These are phyloP conservation scores for Liriodendron chinense DNA, from an alignment of 164 flowering plant species.

Conservation along the genomic window DNA sequence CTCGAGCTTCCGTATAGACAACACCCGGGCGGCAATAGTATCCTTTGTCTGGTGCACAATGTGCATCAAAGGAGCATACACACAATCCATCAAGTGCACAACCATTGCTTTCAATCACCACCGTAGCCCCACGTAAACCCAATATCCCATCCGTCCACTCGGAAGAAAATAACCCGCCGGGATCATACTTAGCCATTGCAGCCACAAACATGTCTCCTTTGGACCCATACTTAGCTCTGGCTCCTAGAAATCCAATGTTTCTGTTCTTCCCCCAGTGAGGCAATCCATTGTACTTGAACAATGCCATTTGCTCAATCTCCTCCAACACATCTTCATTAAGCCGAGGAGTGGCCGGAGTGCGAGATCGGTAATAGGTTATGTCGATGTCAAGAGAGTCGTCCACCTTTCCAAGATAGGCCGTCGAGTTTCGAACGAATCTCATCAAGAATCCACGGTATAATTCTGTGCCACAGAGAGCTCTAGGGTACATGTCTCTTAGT, in stretches of 20 bases:
- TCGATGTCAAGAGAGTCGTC: conserved; percentile 11
- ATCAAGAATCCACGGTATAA: conserved; percentile 8
- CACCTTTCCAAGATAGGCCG: conserved; percentile 13
- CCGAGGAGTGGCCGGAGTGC: conserved; percentile 1
- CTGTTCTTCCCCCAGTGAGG: conserved; percentile 19
- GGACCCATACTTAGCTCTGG: not conserved
- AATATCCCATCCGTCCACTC: not conserved
- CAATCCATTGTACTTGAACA: conserved; percentile 14
- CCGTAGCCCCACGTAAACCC: not conserved
- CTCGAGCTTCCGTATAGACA: conserved; percentile 9
- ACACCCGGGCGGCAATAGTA: conserved; percentile 11
- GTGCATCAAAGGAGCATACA: conserved; percentile 13
- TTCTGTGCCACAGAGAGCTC: conserved; percentile 11
- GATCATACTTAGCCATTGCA: conserved; percentile 11
- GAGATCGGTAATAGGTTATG: conserved; percentile 12
- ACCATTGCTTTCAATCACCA: conserved; percentile 6
- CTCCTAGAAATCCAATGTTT: conserved; percentile 8
- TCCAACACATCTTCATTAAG: conserved; percentile 15
- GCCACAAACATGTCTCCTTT: conserved; percentile 8
- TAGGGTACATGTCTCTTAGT: conserved; percentile 7
- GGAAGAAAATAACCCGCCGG: not conserved
- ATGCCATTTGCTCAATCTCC: conserved; percentile 15
- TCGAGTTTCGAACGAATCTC: conserved; percentile 8
- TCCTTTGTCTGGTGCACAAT: conserved; percentile 12
- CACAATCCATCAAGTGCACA: conserved; percentile 16